Evolutionary conservation across 2,329 filamentous ascomycete species (phyloP), one percentile per base, ranked within the genome.

Genomic region (Neurospora sp.): DNA sequence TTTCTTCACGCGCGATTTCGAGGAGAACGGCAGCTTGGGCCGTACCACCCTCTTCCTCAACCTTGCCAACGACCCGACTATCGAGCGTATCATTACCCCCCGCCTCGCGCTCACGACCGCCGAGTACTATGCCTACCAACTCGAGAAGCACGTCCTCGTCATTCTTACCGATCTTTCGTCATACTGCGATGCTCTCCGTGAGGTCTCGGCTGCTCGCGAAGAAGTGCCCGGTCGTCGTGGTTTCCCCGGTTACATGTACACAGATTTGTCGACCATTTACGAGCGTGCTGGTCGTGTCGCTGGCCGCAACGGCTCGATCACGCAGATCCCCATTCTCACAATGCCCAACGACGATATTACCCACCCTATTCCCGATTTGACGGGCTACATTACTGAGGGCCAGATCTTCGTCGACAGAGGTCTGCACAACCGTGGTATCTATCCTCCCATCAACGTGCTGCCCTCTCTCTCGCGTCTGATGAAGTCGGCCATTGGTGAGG

Each of bases 181-280:
- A 67, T 99, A 99, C 87, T 99, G 96, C 81, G 96, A 99, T 82
- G 96, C 96, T 74, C 91, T 99, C 74, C 96, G 96, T 88, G 96
- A 99, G 83, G 96, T 99, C 67, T 99, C 96, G 15, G 95, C 96
- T 69, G 96, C 96, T 68, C 89, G 96, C 84, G 96, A 99, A 87
- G 96, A 99, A 89, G 96, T 99, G 62, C 96, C 96, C 52, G 96
- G 96, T 87, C 95, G 96, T 82, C 95, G 96, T 89, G 96, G 96
- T 88, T 99, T 96, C 85, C 96, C 96, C 69, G 96, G 96, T 92
- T 99, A 99, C 88, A 99, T 99, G 96, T 99, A 99, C 87, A 99
- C 96, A 76, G 96, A 99, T 89, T 92, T 99, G 89, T 97, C 96
- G 71, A 99, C 96, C 79, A 97, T 99, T 78, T 99, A 99, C 86